These are phyloP conservation scores for Cercospora sp. DNA, from an alignment of 2,329 filamentous ascomycete genomes.

Conservation along the genomic window DNA sequence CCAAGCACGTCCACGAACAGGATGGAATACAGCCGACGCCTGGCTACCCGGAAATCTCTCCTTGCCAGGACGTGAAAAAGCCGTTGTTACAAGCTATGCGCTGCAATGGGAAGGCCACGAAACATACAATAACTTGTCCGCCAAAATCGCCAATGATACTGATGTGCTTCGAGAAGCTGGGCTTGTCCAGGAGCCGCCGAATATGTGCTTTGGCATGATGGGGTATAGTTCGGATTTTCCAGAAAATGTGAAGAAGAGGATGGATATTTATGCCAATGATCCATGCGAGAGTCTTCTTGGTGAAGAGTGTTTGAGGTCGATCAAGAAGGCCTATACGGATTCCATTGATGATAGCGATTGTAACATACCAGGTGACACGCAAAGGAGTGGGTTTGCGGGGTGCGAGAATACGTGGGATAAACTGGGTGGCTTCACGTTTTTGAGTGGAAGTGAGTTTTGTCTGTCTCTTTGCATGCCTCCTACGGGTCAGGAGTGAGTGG, in stretches of 20 bases:
- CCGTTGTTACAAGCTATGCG: not conserved
- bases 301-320: not conserved
- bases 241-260: conserved; percentile 2
- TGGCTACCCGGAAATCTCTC: conserved; percentile 9
- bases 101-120: not conserved
- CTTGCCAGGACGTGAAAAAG: not conserved
- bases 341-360: not conserved
- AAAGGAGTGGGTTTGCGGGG: not conserved
- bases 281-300: not conserved
- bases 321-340: not conserved
- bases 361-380: not conserved
- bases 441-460: not conserved
- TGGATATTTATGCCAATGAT: not conserved
- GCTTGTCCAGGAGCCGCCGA: not conserved
- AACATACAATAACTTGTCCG: not conserved
- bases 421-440: not conserved
- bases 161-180: conserved; percentile 1
- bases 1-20: not conserved
- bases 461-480: not conserved
- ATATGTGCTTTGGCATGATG: conserved; percentile 13
- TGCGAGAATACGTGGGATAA: conserved; percentile 8
- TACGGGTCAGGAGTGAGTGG: not conserved
- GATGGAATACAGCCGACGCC: conserved; percentile 3
- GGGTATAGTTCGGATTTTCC: not conserved
- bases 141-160: conserved; percentile 9